These are phyloP conservation scores for Geoglossum cookeanum DNA, from an alignment of 2,329 filamentous ascomycete species.

Conservation along the genomic window DNA sequence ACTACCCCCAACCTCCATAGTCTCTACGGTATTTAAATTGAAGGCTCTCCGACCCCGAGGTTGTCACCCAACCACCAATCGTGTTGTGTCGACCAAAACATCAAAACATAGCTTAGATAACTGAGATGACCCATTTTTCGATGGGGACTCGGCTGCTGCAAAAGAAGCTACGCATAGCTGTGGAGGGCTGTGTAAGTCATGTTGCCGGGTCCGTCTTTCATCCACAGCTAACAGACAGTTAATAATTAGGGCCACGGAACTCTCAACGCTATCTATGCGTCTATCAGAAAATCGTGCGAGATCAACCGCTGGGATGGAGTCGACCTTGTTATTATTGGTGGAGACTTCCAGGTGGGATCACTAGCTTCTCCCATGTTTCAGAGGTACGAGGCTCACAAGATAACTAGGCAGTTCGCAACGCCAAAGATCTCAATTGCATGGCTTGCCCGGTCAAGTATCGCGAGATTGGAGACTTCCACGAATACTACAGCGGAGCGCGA, in stretches of 20 bases:
- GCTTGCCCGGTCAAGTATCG: slow-evolving; percentile 80
- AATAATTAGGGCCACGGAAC: slow-evolving; percentile 72
- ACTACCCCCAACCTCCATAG: neutral
- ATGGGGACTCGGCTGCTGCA: neutral
- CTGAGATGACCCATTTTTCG: neutral
- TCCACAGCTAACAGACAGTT: slow-evolving; percentile 4
- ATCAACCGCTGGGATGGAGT: slow-evolving; percentile 60
- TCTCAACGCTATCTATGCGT: slow-evolving; percentile 77
- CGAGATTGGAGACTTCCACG: slow-evolving; percentile 74
- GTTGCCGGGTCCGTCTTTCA: neutral
- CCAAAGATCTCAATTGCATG: slow-evolving; percentile 71
- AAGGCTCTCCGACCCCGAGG: neutral
- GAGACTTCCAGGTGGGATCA: slow-evolving; percentile 63
- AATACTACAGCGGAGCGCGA: slow-evolving; percentile 69
- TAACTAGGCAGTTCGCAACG: slow-evolving; percentile 65
- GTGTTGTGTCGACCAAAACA: neutral
- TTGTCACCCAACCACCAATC: neutral
- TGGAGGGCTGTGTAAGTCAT: slow-evolving; percentile 64
- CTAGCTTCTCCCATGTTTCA: slow-evolving; percentile 1
- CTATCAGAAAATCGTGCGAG: slow-evolving; percentile 48
- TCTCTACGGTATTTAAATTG: neutral
- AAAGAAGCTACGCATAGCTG: slow-evolving; percentile 46
- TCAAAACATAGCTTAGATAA: neutral
- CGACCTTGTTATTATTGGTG: slow-evolving; percentile 84
- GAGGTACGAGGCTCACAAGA: slow-evolving; percentile 4